phyloP scores from a whole-genome alignment of 2,329 filamentous ascomycete genomes.

The Gyromitra esculenta region DNA sequence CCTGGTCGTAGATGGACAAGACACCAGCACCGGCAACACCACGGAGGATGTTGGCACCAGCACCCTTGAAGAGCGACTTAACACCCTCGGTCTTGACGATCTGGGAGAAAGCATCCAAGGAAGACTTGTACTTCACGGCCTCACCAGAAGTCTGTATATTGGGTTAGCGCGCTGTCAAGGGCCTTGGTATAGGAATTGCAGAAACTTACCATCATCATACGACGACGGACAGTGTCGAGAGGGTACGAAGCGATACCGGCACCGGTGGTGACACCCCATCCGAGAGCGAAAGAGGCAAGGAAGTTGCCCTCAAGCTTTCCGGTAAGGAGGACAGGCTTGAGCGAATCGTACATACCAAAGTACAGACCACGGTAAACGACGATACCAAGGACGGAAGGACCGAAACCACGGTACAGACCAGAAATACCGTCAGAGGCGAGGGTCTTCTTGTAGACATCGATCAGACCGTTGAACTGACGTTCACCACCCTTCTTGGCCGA shows the following conservation, averaged over 20 bases:
- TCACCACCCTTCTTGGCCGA: conserved; percentile 95
- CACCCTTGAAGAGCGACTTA: conserved; percentile 99
- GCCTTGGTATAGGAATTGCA: neutral
- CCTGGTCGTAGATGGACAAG: conserved; percentile 99
- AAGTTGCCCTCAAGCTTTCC: conserved; percentile 96
- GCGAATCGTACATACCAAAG: conserved; percentile 99
- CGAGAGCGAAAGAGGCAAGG: conserved; percentile 98
- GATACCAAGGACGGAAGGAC: conserved; percentile 98
- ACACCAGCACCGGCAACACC: conserved; percentile 99
- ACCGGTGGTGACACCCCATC: conserved; percentile 99
- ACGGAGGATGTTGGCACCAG: conserved; percentile 99
- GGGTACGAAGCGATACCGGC: conserved; percentile 99
- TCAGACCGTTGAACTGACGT: conserved; percentile 99
- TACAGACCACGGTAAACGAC: conserved; percentile 99
- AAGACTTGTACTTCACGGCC: conserved; percentile 99
- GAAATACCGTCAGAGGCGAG: conserved; percentile 97
- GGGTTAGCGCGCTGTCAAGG: conserved; percentile 28
- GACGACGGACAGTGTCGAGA: conserved; percentile 99
- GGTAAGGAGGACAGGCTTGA: conserved; percentile 97
- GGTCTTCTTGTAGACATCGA: conserved; percentile 99
- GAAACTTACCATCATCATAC: conserved; percentile 94
- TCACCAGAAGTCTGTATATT: conserved; percentile 67
- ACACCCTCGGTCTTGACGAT: conserved; percentile 98
- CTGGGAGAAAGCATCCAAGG: conserved; percentile 92
- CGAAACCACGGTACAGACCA: conserved; percentile 99